Evolutionary conservation across 2,329 filamentous ascomycete genomes (phyloP).

Genomic region (Erysiphe pulchra): DNA sequence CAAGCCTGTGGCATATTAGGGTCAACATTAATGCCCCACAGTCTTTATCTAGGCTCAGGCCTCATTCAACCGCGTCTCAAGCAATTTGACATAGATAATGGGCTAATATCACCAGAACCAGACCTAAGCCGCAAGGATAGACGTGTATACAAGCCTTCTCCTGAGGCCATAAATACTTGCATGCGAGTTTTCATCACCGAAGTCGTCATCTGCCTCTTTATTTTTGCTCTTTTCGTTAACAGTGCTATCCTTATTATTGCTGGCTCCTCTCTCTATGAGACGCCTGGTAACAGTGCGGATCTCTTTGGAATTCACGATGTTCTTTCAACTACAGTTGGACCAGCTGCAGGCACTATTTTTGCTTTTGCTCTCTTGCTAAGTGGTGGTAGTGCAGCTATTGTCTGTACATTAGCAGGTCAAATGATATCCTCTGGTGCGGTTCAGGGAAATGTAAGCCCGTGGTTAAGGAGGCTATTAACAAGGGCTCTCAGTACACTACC

Average conservation of each 20-base stretch:
- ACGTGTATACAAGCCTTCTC: conserved; percentile 37
- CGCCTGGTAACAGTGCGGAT: conserved; percentile 35
- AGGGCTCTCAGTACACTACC: conserved; percentile 56
- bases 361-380: conserved; percentile 55
- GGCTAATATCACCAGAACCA: conserved; percentile 20
- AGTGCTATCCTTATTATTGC: conserved; percentile 59
- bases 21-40: conserved; percentile 48
- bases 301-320: conserved; percentile 61
- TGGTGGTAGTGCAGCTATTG: conserved; percentile 55
- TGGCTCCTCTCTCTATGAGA: conserved; percentile 44
- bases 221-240: conserved; percentile 64
- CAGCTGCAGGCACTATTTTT: conserved; percentile 54
- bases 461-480: conserved; percentile 53
- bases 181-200: conserved; percentile 48
- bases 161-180: conserved; percentile 42
- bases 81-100: conserved; percentile 31
- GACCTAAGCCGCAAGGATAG: conserved; percentile 14
- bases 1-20: conserved; percentile 51
- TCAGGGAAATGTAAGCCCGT: conserved; percentile 45
- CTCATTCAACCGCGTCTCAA: conserved; percentile 39
- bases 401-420: conserved; percentile 70
- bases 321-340: conserved; percentile 35
- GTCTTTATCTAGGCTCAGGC: conserved; percentile 40
- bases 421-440: conserved; percentile 68
- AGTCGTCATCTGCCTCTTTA: conserved; percentile 44